Base-by-base conservation (phyloP, 2,329 filamentous ascomycete species). In the Aphanoascus verrucosus region DNA sequence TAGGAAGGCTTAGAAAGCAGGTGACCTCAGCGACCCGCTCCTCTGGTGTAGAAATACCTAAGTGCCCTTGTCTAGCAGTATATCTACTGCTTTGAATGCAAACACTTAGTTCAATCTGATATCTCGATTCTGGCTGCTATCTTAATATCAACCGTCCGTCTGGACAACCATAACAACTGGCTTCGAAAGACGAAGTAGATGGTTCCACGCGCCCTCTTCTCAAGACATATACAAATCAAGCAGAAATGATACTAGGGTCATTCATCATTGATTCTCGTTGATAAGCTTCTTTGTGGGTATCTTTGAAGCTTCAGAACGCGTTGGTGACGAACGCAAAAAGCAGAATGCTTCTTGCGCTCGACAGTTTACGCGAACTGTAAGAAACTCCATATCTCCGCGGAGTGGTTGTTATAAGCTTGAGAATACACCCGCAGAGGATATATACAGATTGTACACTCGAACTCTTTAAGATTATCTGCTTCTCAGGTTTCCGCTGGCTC, bases 1-100 rank as follows among this genome's bases (percentile, higher is more conserved):
- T 49, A 14, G 46, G 46, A 49, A 49, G 46, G 46, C 34, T 28
- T 49, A n/a, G 32, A 48, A 20, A 14, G 15, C 31, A 12, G 43
- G n/a, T 38, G 45, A 48, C 43, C 12, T 14, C 32, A 35, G 23
- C 7, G 7, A 7, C 23, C 23, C 7, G 23, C 23, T 28, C 23
- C 23, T 7, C 23, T 28, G 23, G 7, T 28, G 7, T 28, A 23
- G 3, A 11, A 37, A 11, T 11, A 2, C 35, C 3, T 37, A 12
- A 3, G 35, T 6, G 28, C 2, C 28, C n/a, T 40, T 40, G 31
- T 14, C 14, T n/a, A 32, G 43, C 20, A 5, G 20, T 28, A 31
- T 31, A 15, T 15, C n/a, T 15, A n/a, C 3, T 45, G 43, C 43
- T 28, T 28, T 28, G 7, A 3, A 28, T 28, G 23, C 7, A 28